These are phyloP conservation scores for Orbilia javanica DNA, from an alignment of 2,329 filamentous ascomycete genomes.

Conservation along the genomic window DNA sequence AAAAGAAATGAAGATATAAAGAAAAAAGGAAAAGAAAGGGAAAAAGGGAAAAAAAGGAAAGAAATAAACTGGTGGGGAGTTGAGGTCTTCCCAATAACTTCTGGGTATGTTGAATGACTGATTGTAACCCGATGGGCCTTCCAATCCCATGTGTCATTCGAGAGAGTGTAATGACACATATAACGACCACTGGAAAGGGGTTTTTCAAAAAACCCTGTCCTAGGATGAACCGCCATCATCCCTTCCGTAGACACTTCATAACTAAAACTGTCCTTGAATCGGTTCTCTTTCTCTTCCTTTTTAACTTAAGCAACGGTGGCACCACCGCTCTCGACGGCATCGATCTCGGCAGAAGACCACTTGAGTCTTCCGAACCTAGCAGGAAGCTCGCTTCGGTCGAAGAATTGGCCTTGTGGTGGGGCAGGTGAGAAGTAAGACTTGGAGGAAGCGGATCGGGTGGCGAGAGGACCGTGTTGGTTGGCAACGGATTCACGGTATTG, in stretches of 20 bases:
- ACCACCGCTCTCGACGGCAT: slow-evolving; percentile 93
- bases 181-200: not conserved
- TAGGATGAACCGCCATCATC: not conserved
- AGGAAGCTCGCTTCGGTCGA: slow-evolving; percentile 90
- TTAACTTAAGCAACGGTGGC: slow-evolving; percentile 73
- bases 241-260: not conserved
- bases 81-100: not conserved
- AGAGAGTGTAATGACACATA: not conserved
- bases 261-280: not conserved
- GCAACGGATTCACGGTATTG: slow-evolving; percentile 79
- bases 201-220: not conserved
- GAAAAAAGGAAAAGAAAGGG: no score
- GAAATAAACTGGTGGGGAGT: not conserved
- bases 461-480: slow-evolving; percentile 81
- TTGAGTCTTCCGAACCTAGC: slow-evolving; percentile 81
- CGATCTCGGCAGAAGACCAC: slow-evolving; percentile 86
- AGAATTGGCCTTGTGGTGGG: slow-evolving; percentile 80
- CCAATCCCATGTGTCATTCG: not conserved
- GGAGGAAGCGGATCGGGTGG: slow-evolving; percentile 70
- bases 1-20: no score
- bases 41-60: not conserved
- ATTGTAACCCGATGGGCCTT: not conserved
- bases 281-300: not conserved
- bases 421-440: slow-evolving; percentile 62
- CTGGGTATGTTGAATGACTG: not conserved